A percentile compares a stretch with the other conserved stretches of the same genome.
Conservation (phyloP, 73 alveolate species). For the Breviolum minutum region DNA sequence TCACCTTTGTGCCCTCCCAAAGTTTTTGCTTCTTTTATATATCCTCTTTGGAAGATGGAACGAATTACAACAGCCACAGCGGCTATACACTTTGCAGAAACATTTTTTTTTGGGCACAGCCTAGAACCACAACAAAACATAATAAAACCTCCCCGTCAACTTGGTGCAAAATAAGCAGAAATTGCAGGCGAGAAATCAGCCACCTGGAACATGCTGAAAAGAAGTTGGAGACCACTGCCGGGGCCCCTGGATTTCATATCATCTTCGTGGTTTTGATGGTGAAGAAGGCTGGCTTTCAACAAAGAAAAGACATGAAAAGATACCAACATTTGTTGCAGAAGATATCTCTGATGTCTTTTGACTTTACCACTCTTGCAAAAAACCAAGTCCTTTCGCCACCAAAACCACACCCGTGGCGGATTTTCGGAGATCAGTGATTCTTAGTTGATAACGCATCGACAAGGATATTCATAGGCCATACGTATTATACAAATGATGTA, state of each 20-base stretch:
- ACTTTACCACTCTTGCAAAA: too few relatives aligned
- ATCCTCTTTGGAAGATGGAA: background rate
- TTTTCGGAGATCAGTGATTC: too few relatives aligned
- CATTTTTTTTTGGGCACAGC: background rate
- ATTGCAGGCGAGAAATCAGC: conserved; percentile 47
- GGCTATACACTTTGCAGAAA: background rate
- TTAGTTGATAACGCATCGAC: too few relatives aligned
- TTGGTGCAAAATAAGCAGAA: too few relatives aligned
- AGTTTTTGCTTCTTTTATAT: background rate
- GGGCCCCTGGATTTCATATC: background rate
- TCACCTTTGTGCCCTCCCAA: background rate
- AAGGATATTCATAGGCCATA: too few relatives aligned
- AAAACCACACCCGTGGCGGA: too few relatives aligned
- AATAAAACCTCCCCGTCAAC: background rate
- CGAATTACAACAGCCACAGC: background rate
- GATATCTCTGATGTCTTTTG: background rate
- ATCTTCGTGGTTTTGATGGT: background rate
- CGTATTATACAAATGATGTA: too few relatives aligned
- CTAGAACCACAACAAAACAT: background rate
- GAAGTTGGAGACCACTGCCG: conserved; percentile 65
- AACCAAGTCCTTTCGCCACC: too few relatives aligned
- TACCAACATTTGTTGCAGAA: background rate
- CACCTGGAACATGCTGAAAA: conserved; percentile 78
- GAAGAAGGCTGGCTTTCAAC: background rate
- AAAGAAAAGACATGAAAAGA: too few relatives aligned